A percentile compares a stretch with the other conserved stretches of the same genome.
Conservation (phyloP, 495 filamentous ascomycete species). For the Oleoguttula mirabilis region DNA sequence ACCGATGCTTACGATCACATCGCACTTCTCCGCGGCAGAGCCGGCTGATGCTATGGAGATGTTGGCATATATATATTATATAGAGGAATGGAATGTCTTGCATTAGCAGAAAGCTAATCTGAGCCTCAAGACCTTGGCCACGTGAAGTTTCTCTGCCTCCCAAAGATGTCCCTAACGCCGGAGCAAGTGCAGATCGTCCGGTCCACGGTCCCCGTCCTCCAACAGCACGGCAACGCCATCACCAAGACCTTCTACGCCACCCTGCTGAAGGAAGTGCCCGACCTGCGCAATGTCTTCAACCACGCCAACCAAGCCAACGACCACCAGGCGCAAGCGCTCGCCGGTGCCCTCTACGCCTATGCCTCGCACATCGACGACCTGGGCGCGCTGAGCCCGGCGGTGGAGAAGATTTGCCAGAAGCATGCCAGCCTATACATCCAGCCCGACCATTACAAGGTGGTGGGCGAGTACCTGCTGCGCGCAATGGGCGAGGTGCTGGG, state of each 20-base stretch:
- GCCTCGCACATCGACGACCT: slow-evolving; percentile 62
- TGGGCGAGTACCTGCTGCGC: slow-evolving; percentile 54
- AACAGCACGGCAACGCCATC: slow-evolving; percentile 53
- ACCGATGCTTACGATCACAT: too few species aligned
- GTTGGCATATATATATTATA: too few species aligned
- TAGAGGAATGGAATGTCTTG: too few species aligned
- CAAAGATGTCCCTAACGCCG: slow-evolving; percentile 18
- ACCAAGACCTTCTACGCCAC: slow-evolving; percentile 45
- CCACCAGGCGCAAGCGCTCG: slow-evolving; percentile 53
- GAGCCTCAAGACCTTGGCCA: too few species aligned
- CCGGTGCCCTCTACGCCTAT: slow-evolving; percentile 55
- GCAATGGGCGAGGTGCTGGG: slow-evolving; percentile 58
- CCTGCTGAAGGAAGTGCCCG: slow-evolving; percentile 49
- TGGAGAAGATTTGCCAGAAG: slow-evolving; percentile 66
- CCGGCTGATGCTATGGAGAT: too few species aligned
- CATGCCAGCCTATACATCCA: slow-evolving; percentile 60
- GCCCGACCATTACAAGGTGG: slow-evolving; percentile 55
- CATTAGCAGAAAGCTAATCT: too few species aligned
- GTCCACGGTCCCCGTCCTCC: slow-evolving; percentile 49
- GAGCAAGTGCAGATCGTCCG: slow-evolving; percentile 40
- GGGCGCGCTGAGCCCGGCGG: slow-evolving; percentile 43
- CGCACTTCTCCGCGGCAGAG: too few species aligned
- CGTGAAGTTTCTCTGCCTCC: too few species aligned
- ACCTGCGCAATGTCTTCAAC: slow-evolving; percentile 57
- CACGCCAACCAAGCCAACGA: slow-evolving; percentile 51